Evolutionary conservation across 2,329 filamentous ascomycete genomes (phyloP), one percentile per base, ranked within the genome.

Genomic region (Neonectria punicea): DNA sequence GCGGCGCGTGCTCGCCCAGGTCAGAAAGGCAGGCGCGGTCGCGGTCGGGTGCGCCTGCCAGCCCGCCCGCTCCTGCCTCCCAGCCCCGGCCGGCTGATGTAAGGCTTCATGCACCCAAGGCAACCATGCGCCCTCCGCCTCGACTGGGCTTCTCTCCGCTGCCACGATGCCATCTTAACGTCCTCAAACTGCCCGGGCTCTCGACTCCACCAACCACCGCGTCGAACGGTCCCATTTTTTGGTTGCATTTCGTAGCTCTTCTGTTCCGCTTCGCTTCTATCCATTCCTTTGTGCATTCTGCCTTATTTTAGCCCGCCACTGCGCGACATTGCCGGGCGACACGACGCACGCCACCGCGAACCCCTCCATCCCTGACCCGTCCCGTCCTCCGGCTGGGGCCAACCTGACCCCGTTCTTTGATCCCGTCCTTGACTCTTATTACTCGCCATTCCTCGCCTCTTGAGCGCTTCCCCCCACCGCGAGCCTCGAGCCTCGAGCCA

Each of bases 321-420:
- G 69, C 71, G 72, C 72, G 69, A 73, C 72, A 71, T 74, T 73
- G 68, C 69, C 70, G 64, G 70, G 58, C 70, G 68, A 72, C 72
- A 74, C 60, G 60, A 63, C 55, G 71, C 72, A 73, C 72, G 67
- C 72, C 69, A 73, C 70, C 72, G 72, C 72, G 72, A 70, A 74
- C 72, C 72, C 72, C 72, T 74, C 72, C 70, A 74, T 73, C 69
- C 66, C 68, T 70, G 67, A 72, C 68, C 58, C 50, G 49, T 59
- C 54, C 36, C 44, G 22, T 47, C 20, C 39, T 51, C 58, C 32
- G 64, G 54, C 57, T 62, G 34, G 49, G 53, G 43, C 55, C 46
- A 65, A 58, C 50, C 53, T 56, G 55, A 62, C 51, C 56, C 67
- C n/a, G 39, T 43, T 43, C 39, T 43, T 43, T 43, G 39, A 43